Evolutionary conservation across 106 monocot genomes (phyloP), one percentile per base, ranked within the genome.

Genomic region (Posidonia australis): DNA sequence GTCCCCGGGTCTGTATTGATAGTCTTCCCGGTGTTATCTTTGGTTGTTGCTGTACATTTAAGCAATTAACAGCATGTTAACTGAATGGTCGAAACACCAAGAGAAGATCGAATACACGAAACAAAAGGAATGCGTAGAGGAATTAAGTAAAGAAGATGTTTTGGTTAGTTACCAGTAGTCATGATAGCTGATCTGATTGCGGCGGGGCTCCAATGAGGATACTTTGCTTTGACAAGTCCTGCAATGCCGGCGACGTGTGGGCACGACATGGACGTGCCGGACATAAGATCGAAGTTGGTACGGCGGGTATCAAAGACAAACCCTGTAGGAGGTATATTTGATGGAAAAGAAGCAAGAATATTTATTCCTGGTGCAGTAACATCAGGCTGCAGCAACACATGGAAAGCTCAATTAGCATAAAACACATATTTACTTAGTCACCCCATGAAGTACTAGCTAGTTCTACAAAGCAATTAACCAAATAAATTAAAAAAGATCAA

Each of bases 251-350:
- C 26, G 20, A 77, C 25, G 22, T 66, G 65, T 30, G 77, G 77
- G 51, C 70, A 70, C 0, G 77, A 58, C 77, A 77, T 77, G 29
- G 77, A 77, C 14, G 77, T 77, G 13, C 77, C 77, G 4, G 70
- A 77, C 42, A 51, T 6, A 0, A 22, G 6, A 31, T 24, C 57
- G 71, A 51, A 77, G 17, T 55, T 16, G 12, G 55, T 9, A 4
- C 60, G 46, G 9, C 71, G 58, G 44, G 22, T 17, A 28, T 71
- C 77, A 0, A 14, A 65, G 30, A 0, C 12, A 0, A 60, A 10
- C 10, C 13, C 51, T 0, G 66, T 14, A 1, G 72, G 54, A 1
- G 42, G 9, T 17, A 21, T 13, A 0, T 28, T 61, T 18, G 4
- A 13, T 2, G 47, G 30, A 43, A 12, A 69, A 46, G 78, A 62